Evolutionary conservation across 2,329 filamentous ascomycete genomes (phyloP).

Genomic region (Fusarium armeniacum): DNA sequence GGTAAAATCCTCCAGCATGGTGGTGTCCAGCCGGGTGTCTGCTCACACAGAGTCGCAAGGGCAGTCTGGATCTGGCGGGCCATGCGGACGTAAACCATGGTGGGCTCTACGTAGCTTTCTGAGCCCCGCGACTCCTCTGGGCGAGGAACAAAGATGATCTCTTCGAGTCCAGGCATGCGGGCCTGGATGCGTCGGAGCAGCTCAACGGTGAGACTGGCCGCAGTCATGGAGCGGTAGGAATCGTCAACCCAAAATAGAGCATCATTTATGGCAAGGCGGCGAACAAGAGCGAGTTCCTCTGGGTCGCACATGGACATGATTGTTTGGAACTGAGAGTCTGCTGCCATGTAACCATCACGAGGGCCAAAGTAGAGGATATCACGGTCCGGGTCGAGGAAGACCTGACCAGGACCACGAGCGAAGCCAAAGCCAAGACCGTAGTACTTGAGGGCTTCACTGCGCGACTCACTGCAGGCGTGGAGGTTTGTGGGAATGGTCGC

Average conservation of each 20-base stretch:
- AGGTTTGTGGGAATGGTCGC: constrained; percentile 60
- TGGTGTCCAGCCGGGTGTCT: constrained; percentile 52
- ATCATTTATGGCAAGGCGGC: constrained; percentile 62
- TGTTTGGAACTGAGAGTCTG: constrained; percentile 61
- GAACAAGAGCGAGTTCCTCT: constrained; percentile 58
- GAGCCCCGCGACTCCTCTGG: constrained; percentile 55
- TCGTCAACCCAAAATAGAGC: constrained; percentile 58
- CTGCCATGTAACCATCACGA: constrained; percentile 61
- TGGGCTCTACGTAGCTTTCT: constrained; percentile 50
- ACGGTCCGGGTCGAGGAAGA: constrained; percentile 58
- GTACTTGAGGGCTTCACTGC: constrained; percentile 58
- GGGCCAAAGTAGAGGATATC: constrained; percentile 66
- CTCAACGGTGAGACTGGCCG: constrained; percentile 58
- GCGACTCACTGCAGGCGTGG: constrained; percentile 63
- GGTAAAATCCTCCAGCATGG: constrained; percentile 58
- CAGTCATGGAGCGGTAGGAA: constrained; percentile 56
- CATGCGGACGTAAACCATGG: constrained; percentile 54
- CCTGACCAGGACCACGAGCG: constrained; percentile 57
- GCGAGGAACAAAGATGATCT: constrained; percentile 61
- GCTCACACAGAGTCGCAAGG: constrained; percentile 52
- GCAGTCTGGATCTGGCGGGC: constrained; percentile 56
- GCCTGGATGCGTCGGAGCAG: constrained; percentile 56
- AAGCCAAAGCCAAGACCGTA: constrained; percentile 61
- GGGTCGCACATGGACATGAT: constrained; percentile 60
- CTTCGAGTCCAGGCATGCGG: constrained; percentile 58